phyloP scores from a whole-genome alignment of 345 rosid genomes.

The Corchorus olitorius region DNA sequence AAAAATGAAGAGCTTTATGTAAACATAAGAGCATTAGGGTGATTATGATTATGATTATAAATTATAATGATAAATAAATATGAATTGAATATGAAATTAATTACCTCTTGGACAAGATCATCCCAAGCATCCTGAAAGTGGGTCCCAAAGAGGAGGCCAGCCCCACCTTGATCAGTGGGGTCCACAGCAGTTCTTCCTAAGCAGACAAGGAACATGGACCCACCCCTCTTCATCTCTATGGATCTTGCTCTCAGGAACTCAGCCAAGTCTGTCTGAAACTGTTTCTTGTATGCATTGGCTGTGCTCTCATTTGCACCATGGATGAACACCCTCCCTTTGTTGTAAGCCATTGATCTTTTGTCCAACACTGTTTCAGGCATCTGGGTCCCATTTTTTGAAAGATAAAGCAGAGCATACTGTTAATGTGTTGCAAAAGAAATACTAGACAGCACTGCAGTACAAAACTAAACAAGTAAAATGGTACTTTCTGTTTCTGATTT shows the following conservation, averaged over 20 bases:
- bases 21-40: neutral
- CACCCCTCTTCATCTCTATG: conserved; percentile 75
- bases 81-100: too few relatives aligned
- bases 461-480: too few relatives aligned
- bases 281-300: conserved; percentile 67
- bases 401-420: neutral
- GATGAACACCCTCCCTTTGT: conserved; percentile 81
- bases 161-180: conserved; percentile 94
- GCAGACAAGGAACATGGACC: conserved; percentile 93
- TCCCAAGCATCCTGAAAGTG: conserved; percentile 99
- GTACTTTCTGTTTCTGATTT: too few relatives aligned
- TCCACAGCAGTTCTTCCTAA: conserved; percentile 84
- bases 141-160: conserved; percentile 93
- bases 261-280: conserved; percentile 77
- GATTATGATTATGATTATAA: too few relatives aligned
- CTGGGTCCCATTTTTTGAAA: conserved; percentile 29
- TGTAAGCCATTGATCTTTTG: conserved; percentile 68
- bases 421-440: neutral
- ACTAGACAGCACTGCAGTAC: too few relatives aligned
- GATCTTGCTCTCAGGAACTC: conserved; percentile 70
- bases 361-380: conserved; percentile 82
- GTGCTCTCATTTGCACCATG: conserved; percentile 67
- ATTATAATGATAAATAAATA: neutral
- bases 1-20: conserved; percentile 6
- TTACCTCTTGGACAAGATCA: conserved; percentile 95